phyloP scores from a whole-genome alignment of 352 stramenopile genomes.

The Phytophthora tubulina region DNA sequence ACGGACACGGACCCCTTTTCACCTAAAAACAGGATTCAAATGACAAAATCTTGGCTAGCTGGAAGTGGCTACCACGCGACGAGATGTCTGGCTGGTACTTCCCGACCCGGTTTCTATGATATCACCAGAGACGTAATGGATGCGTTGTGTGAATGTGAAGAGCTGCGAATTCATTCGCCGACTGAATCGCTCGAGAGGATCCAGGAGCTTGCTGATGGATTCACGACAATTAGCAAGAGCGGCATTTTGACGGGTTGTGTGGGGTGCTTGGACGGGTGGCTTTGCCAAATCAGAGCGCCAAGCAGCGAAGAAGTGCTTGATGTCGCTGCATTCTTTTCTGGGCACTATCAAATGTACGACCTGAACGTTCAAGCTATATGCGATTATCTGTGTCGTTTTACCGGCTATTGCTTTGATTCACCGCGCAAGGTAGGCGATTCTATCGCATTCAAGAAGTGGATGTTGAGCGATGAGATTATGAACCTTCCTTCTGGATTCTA shows the following conservation, averaged over 20 bases:
- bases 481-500: neutral
- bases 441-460: conserved; percentile 26
- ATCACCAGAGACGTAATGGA: neutral
- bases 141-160: neutral
- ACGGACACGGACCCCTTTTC: neutral
- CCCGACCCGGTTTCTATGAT: neutral
- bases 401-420: conserved; percentile 17
- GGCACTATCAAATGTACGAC: conserved; percentile 21
- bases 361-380: conserved; percentile 23
- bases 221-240: neutral
- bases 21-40: neutral
- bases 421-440: conserved; percentile 10
- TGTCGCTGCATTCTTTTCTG: neutral
- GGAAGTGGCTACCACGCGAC: neutral
- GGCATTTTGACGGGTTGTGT: neutral
- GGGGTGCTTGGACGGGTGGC: neutral
- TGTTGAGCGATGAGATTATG: conserved; percentile 11
- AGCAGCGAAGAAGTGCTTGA: conserved; percentile 7
- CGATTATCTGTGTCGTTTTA: conserved; percentile 16
- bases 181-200: neutral
- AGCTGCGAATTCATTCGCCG: neutral
- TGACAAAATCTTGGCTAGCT: neutral
- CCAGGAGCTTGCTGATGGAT: neutral
- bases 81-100: neutral
- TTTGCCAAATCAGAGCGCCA: neutral